Base-by-base conservation (phyloP, 805 yeast genomes). In the Yarrowia deformans region DNA sequence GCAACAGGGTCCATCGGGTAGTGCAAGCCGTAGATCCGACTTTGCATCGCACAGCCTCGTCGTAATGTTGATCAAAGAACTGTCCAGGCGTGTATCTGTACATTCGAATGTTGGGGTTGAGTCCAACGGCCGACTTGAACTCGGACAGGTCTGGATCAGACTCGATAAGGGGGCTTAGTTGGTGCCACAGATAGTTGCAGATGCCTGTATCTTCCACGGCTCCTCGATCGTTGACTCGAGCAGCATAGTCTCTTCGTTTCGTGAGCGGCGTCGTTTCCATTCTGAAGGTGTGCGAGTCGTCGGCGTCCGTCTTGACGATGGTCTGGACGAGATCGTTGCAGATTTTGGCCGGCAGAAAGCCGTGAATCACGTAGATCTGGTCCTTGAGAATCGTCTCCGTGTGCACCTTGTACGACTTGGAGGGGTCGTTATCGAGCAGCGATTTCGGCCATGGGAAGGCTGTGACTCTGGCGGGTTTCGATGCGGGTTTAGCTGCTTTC, bases 21-120 rank as follows among this genome's bases (percentile, higher is more conserved):
- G 61, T 72, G 0, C 87, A 87, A 35, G 70, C 72, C 1, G 56
- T 70, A 39, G 73, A 75, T 18, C 76, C 74, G 12, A 77, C 76
- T 12, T 73, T 75, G 39, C 81, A 80, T 3, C 71, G 70, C 5
- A 85, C 88, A 8, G 85, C 79, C 61, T 87, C 90, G 72, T 87
- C 91, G 72, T 86, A 86, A 73, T 87, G 90, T 70, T 83, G 80
- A 3, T 84, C 87, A 72, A 87, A 87, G 73, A 82, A 85, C 70
- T 87, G 90, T 0, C 89, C 89, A 70, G 80, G 79, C 2, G 74
- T 72, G 73, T 87, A 87, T 58, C 90, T 72, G 74, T 87, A 87
- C 6, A 87, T 75, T 46, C 91, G 74, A 14, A 87, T 74, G 68
- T 86, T 86, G 0, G 88, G 85, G 70, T 87, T 86, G 55, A 87